Percentiles rank a stretch among this genome's conserved stretches.
Conservation (phyloP, 2,329 filamentous ascomycete species). For the Botrytis sinoallii region DNA sequence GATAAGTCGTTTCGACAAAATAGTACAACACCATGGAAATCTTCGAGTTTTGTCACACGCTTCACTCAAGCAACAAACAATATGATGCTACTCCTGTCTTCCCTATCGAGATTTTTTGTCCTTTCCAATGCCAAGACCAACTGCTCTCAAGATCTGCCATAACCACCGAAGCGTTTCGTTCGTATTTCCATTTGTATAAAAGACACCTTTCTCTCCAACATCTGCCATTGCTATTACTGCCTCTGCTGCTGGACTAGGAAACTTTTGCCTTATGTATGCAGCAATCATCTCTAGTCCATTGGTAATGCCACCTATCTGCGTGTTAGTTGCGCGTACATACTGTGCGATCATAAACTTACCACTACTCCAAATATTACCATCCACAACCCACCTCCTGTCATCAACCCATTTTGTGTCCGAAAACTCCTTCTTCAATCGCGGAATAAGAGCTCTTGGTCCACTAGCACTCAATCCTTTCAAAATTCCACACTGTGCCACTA, state of each 20-base stretch:
- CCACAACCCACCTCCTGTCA: constrained; percentile 49
- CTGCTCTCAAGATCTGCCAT: constrained; percentile 43
- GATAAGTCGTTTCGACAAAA: neutral
- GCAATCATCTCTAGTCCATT: constrained; percentile 56
- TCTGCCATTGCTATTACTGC: constrained; percentile 45
- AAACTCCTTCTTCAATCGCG: constrained; percentile 37
- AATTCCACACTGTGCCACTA: constrained; percentile 50
- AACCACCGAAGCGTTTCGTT: constrained; percentile 38
- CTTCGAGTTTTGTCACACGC: neutral
- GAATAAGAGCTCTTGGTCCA: constrained; percentile 47
- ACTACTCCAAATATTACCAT: constrained; percentile 54
- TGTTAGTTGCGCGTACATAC: constrained; percentile 15
- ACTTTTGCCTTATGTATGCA: constrained; percentile 47
- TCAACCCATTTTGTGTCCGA: constrained; percentile 45
- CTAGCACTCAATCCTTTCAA: constrained; percentile 46
- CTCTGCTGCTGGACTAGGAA: constrained; percentile 46
- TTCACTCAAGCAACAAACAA: neutral
- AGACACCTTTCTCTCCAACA: constrained; percentile 48
- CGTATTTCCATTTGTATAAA: constrained; percentile 42
- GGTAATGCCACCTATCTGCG: constrained; percentile 44
- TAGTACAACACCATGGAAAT: neutral
- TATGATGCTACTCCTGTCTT: neutral
- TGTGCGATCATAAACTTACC: constrained; percentile 35
- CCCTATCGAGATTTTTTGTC: constrained; percentile 19
- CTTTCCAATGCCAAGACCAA: constrained; percentile 31